phyloP scores from a whole-genome alignment of 352 stramenopile species.

The Globisporangium apiculatum region DNA sequence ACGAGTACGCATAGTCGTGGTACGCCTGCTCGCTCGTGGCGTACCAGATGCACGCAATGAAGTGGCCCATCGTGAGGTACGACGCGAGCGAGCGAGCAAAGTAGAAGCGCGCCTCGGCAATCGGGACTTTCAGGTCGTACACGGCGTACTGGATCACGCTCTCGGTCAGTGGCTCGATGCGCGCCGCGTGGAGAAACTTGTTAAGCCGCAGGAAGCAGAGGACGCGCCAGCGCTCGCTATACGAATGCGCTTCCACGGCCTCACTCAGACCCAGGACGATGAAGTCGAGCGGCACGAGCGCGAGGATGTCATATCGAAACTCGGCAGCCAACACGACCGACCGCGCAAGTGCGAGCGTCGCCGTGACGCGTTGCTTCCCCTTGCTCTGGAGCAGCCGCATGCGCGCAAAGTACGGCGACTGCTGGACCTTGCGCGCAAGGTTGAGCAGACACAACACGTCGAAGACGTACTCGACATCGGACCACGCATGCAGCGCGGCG shows the following conservation, averaged over 20 bases:
- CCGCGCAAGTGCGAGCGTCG: background rate
- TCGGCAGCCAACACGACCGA: slow-evolving; percentile 16
- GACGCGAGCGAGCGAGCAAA: slow-evolving; percentile 37
- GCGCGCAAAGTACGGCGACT: slow-evolving; percentile 11
- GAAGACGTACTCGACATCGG: slow-evolving; percentile 41
- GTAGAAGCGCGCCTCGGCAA: slow-evolving; percentile 33
- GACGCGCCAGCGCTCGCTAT: slow-evolving; percentile 24
- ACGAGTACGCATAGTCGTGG: slow-evolving; percentile 35
- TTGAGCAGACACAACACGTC: slow-evolving; percentile 44
- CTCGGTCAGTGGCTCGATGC: slow-evolving; percentile 31
- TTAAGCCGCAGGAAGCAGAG: slow-evolving; percentile 50
- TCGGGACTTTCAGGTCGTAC: slow-evolving; percentile 41
- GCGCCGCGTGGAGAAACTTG: slow-evolving; percentile 32
- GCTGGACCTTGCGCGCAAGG: slow-evolving; percentile 28
- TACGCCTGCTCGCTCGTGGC: slow-evolving; percentile 29
- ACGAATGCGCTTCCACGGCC: slow-evolving; percentile 11
- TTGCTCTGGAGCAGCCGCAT: slow-evolving; percentile 1
- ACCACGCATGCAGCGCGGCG: slow-evolving; percentile 26
- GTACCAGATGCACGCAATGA: slow-evolving; percentile 59
- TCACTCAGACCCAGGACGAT: slow-evolving; percentile 16
- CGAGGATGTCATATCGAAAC: slow-evolving; percentile 31
- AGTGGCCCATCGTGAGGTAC: slow-evolving; percentile 58
- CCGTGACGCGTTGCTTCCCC: background rate
- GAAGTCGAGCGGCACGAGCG: slow-evolving; percentile 45
- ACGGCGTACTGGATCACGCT: slow-evolving; percentile 53